phyloP scores from a whole-genome alignment of 768 basidiomycete genomes.

The Mycena albidolilacea region DNA sequence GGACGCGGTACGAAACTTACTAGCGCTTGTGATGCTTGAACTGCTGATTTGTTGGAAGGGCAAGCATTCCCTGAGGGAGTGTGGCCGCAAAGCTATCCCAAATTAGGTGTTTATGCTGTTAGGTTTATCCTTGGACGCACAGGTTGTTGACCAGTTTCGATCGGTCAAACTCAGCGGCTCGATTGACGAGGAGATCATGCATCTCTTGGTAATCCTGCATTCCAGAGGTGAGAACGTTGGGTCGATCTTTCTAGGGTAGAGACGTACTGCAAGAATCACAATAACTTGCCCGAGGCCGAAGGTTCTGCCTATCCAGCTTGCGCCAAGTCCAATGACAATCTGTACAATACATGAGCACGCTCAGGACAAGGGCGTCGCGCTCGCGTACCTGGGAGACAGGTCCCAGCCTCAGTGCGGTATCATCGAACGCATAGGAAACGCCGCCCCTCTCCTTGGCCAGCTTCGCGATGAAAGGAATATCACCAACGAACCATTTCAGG shows the following conservation, averaged over 20 bases:
- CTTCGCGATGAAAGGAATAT: conserved; percentile 21
- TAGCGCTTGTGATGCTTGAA: conserved; percentile 28
- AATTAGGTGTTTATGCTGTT: background rate
- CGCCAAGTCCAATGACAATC: conserved; percentile 25
- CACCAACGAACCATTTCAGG: conserved; percentile 19
- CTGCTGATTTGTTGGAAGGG: conserved; percentile 20
- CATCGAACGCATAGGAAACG: conserved; percentile 24
- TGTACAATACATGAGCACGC: background rate
- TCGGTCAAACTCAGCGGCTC: conserved; percentile 23
- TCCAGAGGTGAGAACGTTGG: background rate
- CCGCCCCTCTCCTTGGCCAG: conserved; percentile 18
- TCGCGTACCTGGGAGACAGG: conserved; percentile 19
- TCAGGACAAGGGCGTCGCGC: background rate
- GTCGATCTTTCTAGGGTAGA: background rate
- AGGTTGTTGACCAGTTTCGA: conserved; percentile 9
- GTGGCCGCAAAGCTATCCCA: conserved; percentile 12
- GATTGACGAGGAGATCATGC: conserved; percentile 23
- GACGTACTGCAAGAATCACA: conserved; percentile 24
- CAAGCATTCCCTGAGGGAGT: conserved; percentile 19
- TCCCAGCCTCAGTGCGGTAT: conserved; percentile 26
- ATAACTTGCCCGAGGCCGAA: conserved; percentile 21
- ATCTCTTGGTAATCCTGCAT: conserved; percentile 28
- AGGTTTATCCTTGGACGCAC: background rate
- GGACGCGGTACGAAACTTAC: background rate
- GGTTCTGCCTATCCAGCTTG: background rate